Evolutionary conservation across 495 filamentous ascomycete genomes (phyloP), one percentile per base, ranked within the genome.

Genomic region (Neurospora sp.): DNA sequence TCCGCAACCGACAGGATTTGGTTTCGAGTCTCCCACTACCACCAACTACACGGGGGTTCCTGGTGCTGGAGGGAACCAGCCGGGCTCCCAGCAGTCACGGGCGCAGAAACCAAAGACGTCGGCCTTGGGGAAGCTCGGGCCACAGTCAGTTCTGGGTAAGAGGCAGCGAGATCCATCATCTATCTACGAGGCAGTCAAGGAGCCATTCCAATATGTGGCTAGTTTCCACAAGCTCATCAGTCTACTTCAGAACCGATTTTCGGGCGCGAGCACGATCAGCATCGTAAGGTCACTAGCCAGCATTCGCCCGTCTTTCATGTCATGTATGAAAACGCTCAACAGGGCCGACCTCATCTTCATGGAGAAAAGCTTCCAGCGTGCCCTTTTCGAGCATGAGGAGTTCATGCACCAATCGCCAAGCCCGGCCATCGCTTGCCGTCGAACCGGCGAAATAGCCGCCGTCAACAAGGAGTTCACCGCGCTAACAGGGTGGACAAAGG

Each of bases 311-410:
- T 93, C 93, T 8, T 95, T 99, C 81, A 94, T 98, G 74, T 89
- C 93, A 4, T 96, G 91, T 71, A 94, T 91, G 31, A 91, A 90
- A 74, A 93, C 90, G 3, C 83, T 98, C 42, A 94, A 93, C 71
- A 85, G 89, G 38, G 89, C 94, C 77, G 96, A 99, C 79, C 87
- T 98, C 22, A 90, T 99, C 31, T 97, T 98, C 82, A 96, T 96
- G 93, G 96, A 99, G 81, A 94, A 96, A 80, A 94, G 92, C 78
- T 93, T 98, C 78, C 96, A 99, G 79, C 92, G 96, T 45, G 94
- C 92, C 1, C 86, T 99, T 14, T 93, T 90, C 79, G 94, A 96
- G 77, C 96, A 97, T 75, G 93, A 98, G 74, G 93, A 96, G 72
- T 94, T 94, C 76, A 92, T 97, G 86, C 90, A 92, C 72, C 89